Evolutionary conservation across 768 basidiomycete species (phyloP), one percentile per base, ranked within the genome.

Genomic region (Boletus reticulatus): DNA sequence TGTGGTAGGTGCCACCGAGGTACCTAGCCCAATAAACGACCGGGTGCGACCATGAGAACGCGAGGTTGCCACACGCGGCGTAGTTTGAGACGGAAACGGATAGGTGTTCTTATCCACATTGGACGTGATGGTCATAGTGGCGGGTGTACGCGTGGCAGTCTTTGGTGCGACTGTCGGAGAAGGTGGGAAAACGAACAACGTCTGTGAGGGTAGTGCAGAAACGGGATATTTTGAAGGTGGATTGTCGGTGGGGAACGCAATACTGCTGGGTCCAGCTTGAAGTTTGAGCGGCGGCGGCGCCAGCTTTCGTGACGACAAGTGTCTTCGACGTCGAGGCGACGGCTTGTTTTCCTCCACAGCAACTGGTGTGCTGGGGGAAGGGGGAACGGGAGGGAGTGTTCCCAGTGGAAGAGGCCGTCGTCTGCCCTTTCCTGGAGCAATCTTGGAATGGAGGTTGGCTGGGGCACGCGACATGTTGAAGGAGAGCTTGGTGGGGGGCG

Each of bases 161-260:
- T 62, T 29, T 31, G 60, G 58, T 75, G 63, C 45, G 78, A 83
- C 46, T 8, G 69, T 78, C 71, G 82, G 89, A 6, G 90, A 92
- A 32, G 91, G 89, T 2, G 91, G 91, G 66, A 93, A 93, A 37
- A 93, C 85, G 62, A 93, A 92, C 44, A 93, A 77, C 0, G 91
- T 93, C 67, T 93, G 92, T 2, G 90, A 89, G 32, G 88, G 87
- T 34, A 85, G 80, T 51, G 64, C 66, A 24, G 71, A 60, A 31
- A 66, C 59, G n/a, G 62, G 55, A 51, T 65, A 65, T 50, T 67
- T 69, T 20, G 51, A 55, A 55, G 56, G 51, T 44, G 52, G 53
- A 20, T 50, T 48, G 58, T 72, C 58, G 29, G 62, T 53, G 53
- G 63, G 71, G 24, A 71, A 73, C 2, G 47, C 48, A 29, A 73